Conservation (phyloP, 1,284 basidiomycete genomes). For the Cryptococcus floricola region DNA sequence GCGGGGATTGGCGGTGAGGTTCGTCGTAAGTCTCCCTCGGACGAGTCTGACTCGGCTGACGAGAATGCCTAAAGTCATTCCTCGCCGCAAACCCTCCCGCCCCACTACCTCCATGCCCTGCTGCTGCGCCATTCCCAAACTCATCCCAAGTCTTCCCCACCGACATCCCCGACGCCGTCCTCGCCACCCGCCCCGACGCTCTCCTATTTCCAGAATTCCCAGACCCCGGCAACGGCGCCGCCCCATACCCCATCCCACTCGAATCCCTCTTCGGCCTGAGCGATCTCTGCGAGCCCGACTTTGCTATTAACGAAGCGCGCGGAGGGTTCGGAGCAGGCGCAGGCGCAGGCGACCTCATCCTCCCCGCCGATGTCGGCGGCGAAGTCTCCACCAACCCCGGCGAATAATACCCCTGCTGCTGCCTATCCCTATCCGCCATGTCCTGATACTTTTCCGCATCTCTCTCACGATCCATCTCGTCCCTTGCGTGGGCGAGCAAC, state of each 20-base stretch:
- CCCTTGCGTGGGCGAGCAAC: background rate
- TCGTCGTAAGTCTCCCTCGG: background rate
- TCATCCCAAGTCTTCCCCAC: background rate
- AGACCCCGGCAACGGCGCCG: background rate
- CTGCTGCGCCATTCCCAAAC: background rate
- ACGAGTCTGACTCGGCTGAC: background rate
- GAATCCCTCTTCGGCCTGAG: background rate
- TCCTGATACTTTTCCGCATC: constrained; percentile 2
- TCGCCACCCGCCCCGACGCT: background rate
- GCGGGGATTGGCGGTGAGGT: background rate
- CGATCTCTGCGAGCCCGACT: background rate
- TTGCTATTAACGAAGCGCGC: background rate
- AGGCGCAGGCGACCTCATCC: background rate
- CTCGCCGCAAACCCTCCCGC: constrained; percentile 2
- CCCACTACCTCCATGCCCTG: background rate
- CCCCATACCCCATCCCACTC: constrained; percentile 1
- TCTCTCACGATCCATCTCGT: background rate
- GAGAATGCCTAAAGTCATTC: constrained; percentile 2
- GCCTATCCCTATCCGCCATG: constrained; percentile 3
- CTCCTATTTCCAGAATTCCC: too few relatives aligned
- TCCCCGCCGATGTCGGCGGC: background rate
- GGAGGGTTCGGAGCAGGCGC: background rate
- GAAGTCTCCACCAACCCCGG: constrained; percentile 14
- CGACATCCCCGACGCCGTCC: background rate
- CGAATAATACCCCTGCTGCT: constrained; percentile 18